Percentiles rank a stretch among this genome's conserved stretches.
phyloP scores from a whole-genome alignment of 768 basidiomycete genomes.

The Lentinula aciculospora region DNA sequence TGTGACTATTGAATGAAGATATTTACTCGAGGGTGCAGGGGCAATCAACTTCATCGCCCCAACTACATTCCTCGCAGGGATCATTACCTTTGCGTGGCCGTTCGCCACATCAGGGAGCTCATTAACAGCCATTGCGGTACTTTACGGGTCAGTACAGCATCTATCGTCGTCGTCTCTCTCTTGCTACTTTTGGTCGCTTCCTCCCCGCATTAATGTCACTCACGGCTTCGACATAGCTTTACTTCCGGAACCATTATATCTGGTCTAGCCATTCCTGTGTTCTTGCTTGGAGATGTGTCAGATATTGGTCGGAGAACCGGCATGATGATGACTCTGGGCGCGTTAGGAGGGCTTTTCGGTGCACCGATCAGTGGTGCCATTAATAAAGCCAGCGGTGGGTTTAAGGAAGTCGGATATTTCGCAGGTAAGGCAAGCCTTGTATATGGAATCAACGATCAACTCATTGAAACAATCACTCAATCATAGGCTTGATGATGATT shows the following conservation, averaged over 20 bases:
- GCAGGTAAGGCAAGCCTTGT: conserved; percentile 31
- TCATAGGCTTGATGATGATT: conserved; percentile 24
- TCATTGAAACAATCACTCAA: not conserved
- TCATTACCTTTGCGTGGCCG: conserved; percentile 70
- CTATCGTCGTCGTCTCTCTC: conserved; percentile 18
- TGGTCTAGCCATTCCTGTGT: conserved; percentile 49
- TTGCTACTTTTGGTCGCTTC: not conserved
- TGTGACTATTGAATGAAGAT: conserved; percentile 28
- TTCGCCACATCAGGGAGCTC: conserved; percentile 38
- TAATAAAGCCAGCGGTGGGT: conserved; percentile 44
- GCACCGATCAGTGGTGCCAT: conserved; percentile 76
- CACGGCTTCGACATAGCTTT: conserved; percentile 34
- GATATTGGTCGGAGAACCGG: conserved; percentile 66
- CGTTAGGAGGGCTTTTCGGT: conserved; percentile 60
- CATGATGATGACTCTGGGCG: conserved; percentile 54
- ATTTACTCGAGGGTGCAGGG: not conserved
- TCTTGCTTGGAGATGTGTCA: conserved; percentile 51
- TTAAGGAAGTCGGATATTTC: conserved; percentile 47
- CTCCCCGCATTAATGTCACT: conserved; percentile 5
- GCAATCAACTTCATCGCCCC: conserved; percentile 8
- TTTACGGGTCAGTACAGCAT: conserved; percentile 52
- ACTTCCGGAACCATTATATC: conserved; percentile 59
- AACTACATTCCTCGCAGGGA: conserved; percentile 28
- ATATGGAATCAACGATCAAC: not conserved
- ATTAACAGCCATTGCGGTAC: conserved; percentile 46